Evolutionary conservation across 805 yeast species (phyloP).

Genomic region (Blastobotrys parvus): DNA sequence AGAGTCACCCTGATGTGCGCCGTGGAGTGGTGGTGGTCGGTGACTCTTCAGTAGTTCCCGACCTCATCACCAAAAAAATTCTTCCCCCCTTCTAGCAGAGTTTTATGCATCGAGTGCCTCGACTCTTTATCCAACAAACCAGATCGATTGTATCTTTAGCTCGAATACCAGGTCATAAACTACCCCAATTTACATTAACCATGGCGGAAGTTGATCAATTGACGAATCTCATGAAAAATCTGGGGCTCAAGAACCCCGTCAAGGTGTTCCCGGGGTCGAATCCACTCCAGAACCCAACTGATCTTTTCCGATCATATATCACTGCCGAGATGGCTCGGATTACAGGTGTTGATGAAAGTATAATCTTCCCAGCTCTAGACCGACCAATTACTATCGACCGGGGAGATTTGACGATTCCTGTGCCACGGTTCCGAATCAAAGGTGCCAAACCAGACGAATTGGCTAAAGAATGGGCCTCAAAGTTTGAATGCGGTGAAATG

Average conservation of each 20-base stretch:
- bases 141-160: not conserved
- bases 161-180: slow-evolving; percentile 1
- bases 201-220: slow-evolving; percentile 14
- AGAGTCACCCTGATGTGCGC: no score
- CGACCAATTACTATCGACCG: slow-evolving; percentile 78
- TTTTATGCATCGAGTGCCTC: not conserved
- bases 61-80: no score
- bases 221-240: slow-evolving; percentile 8
- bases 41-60: no score
- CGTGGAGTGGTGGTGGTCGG: no score
- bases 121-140: no score
- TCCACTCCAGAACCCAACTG: slow-evolving; percentile 76
- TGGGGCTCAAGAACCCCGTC: slow-evolving; percentile 15
- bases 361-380: slow-evolving; percentile 81
- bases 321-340: slow-evolving; percentile 66
- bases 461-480: slow-evolving; percentile 69
- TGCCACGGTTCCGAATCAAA: slow-evolving; percentile 82
- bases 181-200: slow-evolving; percentile 8
- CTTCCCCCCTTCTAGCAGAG: not conserved
- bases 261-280: slow-evolving; percentile 41
- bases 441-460: slow-evolving; percentile 72
- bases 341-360: slow-evolving; percentile 57
- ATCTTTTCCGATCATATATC: slow-evolving; percentile 83
- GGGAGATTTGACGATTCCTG: slow-evolving; percentile 87
- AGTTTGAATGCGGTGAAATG: slow-evolving; percentile 65